A percentile compares a stretch with the other conserved stretches of the same genome.
These are phyloP conservation scores for Phytophthora boehmeriae DNA, from an alignment of 352 stramenopile species.

Conservation along the genomic window DNA sequence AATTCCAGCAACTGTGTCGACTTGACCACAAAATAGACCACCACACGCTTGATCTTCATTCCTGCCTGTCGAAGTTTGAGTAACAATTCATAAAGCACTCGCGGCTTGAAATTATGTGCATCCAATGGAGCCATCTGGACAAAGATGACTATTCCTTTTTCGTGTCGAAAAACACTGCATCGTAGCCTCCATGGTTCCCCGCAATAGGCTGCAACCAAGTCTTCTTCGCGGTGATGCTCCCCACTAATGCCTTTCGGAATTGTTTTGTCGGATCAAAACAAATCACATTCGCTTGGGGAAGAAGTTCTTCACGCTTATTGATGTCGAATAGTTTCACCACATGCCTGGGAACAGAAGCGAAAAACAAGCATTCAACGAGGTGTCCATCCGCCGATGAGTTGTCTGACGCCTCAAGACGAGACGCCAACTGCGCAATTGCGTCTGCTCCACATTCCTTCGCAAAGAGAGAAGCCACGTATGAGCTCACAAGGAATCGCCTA, in stretches of 20 bases:
- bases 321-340: slow-evolving; percentile 1
- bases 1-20: background rate
- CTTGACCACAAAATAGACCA: background rate
- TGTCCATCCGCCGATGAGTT: slow-evolving; percentile 4
- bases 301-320: background rate
- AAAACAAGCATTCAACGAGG: slow-evolving; percentile 18
- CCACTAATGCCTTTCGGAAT: slow-evolving; percentile 11
- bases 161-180: slow-evolving; percentile 34
- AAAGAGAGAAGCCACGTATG: slow-evolving; percentile 6
- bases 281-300: slow-evolving; percentile 12
- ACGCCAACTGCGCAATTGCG: background rate
- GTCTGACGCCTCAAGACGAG: background rate
- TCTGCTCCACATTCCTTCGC: background rate
- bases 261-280: slow-evolving; percentile 12
- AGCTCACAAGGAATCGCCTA: slow-evolving; percentile 3
- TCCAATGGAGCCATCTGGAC: slow-evolving; percentile 29
- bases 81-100: slow-evolving; percentile 29
- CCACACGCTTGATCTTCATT: background rate
- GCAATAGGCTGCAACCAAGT: slow-evolving; percentile 30
- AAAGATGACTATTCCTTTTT: slow-evolving; percentile 30
- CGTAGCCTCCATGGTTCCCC: slow-evolving; percentile 35
- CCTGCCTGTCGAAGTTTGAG: background rate
- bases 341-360: background rate
- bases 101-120: slow-evolving; percentile 33
- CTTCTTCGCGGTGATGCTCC: slow-evolving; percentile 19